These are phyloP conservation scores for Trypanosoma boissoni DNA, from an alignment of 208 protist species.

Conservation along the genomic window DNA sequence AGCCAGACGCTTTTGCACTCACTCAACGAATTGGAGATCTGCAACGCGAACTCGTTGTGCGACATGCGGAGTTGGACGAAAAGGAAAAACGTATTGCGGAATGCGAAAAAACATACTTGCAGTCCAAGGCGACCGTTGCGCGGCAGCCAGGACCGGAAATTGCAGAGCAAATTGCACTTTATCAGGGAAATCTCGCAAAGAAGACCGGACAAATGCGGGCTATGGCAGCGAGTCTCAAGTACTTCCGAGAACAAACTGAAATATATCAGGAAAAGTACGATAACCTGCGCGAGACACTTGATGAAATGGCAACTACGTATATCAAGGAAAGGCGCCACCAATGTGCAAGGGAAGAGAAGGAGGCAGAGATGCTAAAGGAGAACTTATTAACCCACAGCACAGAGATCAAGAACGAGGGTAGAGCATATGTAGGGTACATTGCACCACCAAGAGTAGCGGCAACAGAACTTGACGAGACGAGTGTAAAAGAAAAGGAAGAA, in stretches of 20 bases:
- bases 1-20: constrained; percentile 94
- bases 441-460: constrained; percentile 28
- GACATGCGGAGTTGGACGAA: constrained; percentile 91
- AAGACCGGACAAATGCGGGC: constrained; percentile 92
- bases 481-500: constrained; percentile 13
- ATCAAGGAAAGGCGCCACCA: too few species aligned
- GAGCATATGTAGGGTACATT: constrained; percentile 45
- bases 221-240: constrained; percentile 72
- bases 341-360: too few species aligned
- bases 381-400: neutral
- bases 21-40: constrained; percentile 93
- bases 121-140: constrained; percentile 92
- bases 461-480: neutral
- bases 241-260: constrained; percentile 84
- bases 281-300: constrained; percentile 57
- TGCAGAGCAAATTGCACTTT: constrained; percentile 94
- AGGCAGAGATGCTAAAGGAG: constrained; percentile 7
- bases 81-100: constrained; percentile 91
- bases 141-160: constrained; percentile 95
- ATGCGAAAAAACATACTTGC: constrained; percentile 92
- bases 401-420: constrained; percentile 13
- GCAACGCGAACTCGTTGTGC: constrained; percentile 94
- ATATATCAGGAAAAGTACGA: constrained; percentile 65
- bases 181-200: constrained; percentile 91
- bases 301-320: constrained; percentile 52